Evolutionary conservation across 2,329 filamentous ascomycete species (phyloP).

Genomic region (Claviceps quebecensis): DNA sequence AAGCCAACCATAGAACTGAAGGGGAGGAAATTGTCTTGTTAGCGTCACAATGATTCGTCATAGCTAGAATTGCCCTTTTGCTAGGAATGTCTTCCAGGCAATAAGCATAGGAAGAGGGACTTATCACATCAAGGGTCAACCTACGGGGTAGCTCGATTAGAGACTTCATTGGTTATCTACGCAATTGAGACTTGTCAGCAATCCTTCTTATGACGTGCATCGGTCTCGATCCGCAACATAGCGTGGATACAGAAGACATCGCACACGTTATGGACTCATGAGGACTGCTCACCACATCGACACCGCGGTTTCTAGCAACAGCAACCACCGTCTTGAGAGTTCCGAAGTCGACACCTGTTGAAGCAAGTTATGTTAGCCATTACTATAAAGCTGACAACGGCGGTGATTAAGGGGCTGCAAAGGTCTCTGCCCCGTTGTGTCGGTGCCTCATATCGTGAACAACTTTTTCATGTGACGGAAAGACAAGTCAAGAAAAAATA

Average conservation of each 20-base stretch:
- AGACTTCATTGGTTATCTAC: slow-evolving; percentile 97
- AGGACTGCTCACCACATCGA: slow-evolving; percentile 76
- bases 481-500: neutral
- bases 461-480: neutral
- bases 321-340: slow-evolving; percentile 94
- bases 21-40: neutral
- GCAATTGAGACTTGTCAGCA: slow-evolving; percentile 2
- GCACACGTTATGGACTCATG: neutral
- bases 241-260: neutral
- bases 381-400: neutral
- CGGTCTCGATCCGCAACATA: neutral
- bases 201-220: neutral
- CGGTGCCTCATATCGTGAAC: neutral
- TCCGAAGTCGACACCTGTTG: slow-evolving; percentile 76
- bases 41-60: too few relatives aligned
- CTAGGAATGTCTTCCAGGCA: neutral
- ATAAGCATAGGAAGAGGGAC: slow-evolving; percentile 1
- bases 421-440: neutral
- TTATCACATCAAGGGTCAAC: slow-evolving; percentile 26
- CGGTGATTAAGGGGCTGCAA: neutral
- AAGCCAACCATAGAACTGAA: slow-evolving; percentile 83
- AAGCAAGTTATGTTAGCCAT: slow-evolving; percentile 6
- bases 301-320: slow-evolving; percentile 94
- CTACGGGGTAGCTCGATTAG: slow-evolving; percentile 95
- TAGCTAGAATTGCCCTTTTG: neutral